phyloP scores from a whole-genome alignment of 1,284 basidiomycete genomes.

The Pseudozyma pruni region DNA sequence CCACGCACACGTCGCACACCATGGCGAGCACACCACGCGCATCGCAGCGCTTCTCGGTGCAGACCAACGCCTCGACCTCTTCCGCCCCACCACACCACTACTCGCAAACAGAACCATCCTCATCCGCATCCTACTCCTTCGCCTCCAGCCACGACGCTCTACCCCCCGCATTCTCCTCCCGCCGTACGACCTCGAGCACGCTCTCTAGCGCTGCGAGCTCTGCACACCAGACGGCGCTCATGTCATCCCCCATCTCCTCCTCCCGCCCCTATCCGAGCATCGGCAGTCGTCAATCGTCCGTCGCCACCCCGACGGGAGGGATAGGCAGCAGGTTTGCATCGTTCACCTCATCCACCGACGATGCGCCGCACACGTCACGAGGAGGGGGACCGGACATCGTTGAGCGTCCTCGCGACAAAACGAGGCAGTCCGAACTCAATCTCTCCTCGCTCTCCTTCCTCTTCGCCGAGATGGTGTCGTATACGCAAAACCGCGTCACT shows the following conservation, averaged over 20 bases:
- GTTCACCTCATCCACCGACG: conserved; percentile 9
- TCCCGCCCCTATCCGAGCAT: conserved; percentile 2
- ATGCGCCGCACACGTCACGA: background rate
- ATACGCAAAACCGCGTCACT: conserved; percentile 91
- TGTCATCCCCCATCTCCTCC: conserved; percentile 4
- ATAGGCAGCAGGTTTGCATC: conserved; percentile 13
- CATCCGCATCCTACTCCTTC: conserved; percentile 27
- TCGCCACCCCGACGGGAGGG: background rate
- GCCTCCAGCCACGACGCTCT: background rate
- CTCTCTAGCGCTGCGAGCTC: conserved; percentile 10
- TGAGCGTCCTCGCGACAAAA: conserved; percentile 61
- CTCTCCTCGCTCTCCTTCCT: conserved; percentile 55
- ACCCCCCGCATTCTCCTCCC: conserved; percentile 29
- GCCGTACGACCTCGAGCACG: conserved; percentile 16
- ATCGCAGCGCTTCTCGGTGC: conserved; percentile 39
- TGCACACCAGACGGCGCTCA: conserved; percentile 6
- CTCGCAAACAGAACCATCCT: background rate
- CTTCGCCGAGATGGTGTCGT: conserved; percentile 69
- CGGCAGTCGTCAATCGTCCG: conserved; percentile 2
- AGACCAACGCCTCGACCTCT: conserved; percentile 19
- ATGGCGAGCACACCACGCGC: conserved; percentile 32
- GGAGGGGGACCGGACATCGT: conserved; percentile 54
- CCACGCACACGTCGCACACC: background rate
- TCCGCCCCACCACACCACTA: conserved; percentile 11
- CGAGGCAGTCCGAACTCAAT: conserved; percentile 39